Evolutionary conservation across 2,329 filamentous ascomycete genomes (phyloP), one percentile per base, ranked within the genome.

Genomic region (Penicillium sp.): DNA sequence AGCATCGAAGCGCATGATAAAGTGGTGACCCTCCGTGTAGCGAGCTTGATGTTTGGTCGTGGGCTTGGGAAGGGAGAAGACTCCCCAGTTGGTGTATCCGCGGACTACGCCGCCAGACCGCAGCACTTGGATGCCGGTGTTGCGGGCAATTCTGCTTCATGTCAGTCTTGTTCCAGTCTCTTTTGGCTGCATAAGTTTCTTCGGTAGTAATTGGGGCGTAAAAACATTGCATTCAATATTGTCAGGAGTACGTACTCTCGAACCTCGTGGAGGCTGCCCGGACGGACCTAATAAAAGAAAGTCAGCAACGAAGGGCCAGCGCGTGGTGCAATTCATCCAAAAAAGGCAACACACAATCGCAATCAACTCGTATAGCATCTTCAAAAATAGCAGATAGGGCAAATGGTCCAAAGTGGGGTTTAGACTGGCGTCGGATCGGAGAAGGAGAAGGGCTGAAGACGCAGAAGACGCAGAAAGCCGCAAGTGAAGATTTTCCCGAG

Each of bases 311-410:
- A 55, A 54, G 45, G 2, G n/a, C 23, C 23, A 56, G 9, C 19
- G 21, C 23, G 7, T 4, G 23, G n/a, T 38, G 50, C 44, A 35
- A 15, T 19, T 45, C 41, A 26, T 23, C 21, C 44, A 15, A 8
- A 52, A n/a, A 11, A 7, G 13, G 17, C 5, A 56, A 82, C 90
- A 73, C 82, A 97, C 95, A 81, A 97, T 90, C 78, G 91, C 95
- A 79, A 99, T 95, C 75, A 98, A 84, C 83, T 99, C 95, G 85
- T 99, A 99, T 82, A 99, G 84, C 95, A 99, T 97, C 64, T 38
- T 29, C 26, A 58, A 8, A 17, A 26, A 48, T 13, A 44, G 44
- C 23, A 61, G 23, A 35, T 29, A 66, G 68, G 13, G 45, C 49
- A 50, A 23, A 48, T 54, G 49, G 31, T 46, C 50, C 26, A 55